Conservation (phyloP, 495 filamentous ascomycete species). For the Aspergillus diversus region DNA sequence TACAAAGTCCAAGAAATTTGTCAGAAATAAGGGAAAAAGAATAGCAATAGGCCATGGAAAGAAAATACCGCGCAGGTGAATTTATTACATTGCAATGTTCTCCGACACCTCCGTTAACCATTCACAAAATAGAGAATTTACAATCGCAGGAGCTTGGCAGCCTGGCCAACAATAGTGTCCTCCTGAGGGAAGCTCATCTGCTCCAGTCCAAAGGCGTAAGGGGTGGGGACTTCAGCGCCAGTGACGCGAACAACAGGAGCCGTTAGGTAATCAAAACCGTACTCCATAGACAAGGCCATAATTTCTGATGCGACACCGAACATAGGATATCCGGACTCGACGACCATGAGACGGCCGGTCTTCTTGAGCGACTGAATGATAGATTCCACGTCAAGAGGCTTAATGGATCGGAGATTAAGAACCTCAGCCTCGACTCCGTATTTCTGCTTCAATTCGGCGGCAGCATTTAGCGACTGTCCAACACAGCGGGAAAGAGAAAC, state of each 20-base stretch:
- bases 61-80: constrained; percentile 40
- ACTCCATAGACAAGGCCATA: constrained; percentile 92
- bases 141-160: constrained; percentile 80
- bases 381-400: constrained; percentile 92
- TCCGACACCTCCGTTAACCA: constrained; percentile 16
- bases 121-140: constrained; percentile 43
- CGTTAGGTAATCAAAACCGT: constrained; percentile 95
- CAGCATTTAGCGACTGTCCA: constrained; percentile 86
- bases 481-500: constrained; percentile 94
- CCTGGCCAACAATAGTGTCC: constrained; percentile 77
- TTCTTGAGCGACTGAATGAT: constrained; percentile 98
- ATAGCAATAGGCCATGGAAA: constrained; percentile 19
- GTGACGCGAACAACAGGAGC: constrained; percentile 91
- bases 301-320: constrained; percentile 93
- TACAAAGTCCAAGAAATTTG: constrained; percentile 42
- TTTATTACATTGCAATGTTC: constrained; percentile 34
- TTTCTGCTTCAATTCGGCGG: constrained; percentile 87
- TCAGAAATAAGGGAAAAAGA: constrained; percentile 30
- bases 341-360: constrained; percentile 86
- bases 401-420: constrained; percentile 95
- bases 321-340: constrained; percentile 95
- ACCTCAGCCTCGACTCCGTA: constrained; percentile 96
- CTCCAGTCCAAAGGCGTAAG: constrained; percentile 87
- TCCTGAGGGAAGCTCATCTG: constrained; percentile 91
- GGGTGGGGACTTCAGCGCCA: constrained; percentile 94